phyloP scores from a whole-genome alignment of 2,329 filamentous ascomycete species.

The Fusarium tricinctum region DNA sequence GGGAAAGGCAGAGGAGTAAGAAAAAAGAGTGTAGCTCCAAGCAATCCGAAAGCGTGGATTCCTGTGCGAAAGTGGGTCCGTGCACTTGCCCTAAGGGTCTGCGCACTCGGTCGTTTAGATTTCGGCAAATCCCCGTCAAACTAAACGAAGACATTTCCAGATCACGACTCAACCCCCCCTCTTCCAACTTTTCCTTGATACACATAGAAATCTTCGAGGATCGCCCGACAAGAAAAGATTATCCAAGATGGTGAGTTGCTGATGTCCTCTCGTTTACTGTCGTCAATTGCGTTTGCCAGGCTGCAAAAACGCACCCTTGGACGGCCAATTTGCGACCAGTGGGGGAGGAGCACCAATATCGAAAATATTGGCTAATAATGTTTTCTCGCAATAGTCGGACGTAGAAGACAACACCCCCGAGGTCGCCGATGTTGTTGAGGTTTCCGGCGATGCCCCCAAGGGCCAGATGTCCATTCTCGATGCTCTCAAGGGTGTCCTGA shows the following conservation, averaged over 20 bases:
- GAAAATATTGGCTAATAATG: slow-evolving; percentile 42
- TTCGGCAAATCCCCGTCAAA: slow-evolving; percentile 56
- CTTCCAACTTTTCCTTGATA: slow-evolving; percentile 50
- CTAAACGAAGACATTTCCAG: slow-evolving; percentile 51
- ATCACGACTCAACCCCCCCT: slow-evolving; percentile 51
- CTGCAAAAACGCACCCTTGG: slow-evolving; percentile 9
- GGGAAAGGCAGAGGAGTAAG: slow-evolving; percentile 8
- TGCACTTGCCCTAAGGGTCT: slow-evolving; percentile 60
- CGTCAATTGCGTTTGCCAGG: slow-evolving; percentile 39
- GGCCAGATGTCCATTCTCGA: slow-evolving; percentile 98
- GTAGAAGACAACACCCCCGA: slow-evolving; percentile 99
- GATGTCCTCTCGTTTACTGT: neutral
- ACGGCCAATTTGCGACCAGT: slow-evolving; percentile 28
- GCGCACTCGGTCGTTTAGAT: slow-evolving; percentile 53
- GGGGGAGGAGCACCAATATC: slow-evolving; percentile 8
- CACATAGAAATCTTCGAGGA: slow-evolving; percentile 73
- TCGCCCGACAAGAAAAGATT: slow-evolving; percentile 71
- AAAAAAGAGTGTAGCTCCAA: slow-evolving; percentile 27
- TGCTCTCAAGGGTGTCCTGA: slow-evolving; percentile 98
- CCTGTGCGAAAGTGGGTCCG: slow-evolving; percentile 59
- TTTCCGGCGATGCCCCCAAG: slow-evolving; percentile 90
- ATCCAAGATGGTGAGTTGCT: slow-evolving; percentile 71
- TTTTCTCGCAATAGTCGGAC: slow-evolving; percentile 80
- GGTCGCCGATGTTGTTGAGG: slow-evolving; percentile 91
- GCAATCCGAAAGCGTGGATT: slow-evolving; percentile 4